phyloP scores from a whole-genome alignment of 2,329 filamentous ascomycete species.

The Pseudogymnoascus sp. region DNA sequence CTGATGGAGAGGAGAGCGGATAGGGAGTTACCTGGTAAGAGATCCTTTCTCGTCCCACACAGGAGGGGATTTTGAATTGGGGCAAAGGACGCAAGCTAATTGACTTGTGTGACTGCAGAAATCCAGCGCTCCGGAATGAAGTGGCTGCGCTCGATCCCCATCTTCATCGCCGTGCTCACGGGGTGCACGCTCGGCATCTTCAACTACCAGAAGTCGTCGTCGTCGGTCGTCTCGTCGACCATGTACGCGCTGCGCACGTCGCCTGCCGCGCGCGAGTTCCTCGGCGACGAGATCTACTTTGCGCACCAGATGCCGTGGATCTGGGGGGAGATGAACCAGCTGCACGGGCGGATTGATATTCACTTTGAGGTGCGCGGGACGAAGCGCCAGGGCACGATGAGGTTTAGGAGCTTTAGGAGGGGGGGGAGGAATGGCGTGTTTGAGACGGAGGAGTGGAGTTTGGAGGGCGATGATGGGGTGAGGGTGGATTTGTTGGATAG shows the following conservation, averaged over 20 bases:
- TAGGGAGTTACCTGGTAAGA: constrained; percentile 55
- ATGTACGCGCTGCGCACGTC: constrained; percentile 87
- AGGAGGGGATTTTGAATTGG: not conserved
- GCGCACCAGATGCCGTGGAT: constrained; percentile 74
- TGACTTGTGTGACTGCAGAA: constrained; percentile 18
- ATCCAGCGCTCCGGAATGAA: constrained; percentile 30
- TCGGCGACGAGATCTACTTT: constrained; percentile 86
- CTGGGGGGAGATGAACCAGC: constrained; percentile 79
- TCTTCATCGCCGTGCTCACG: constrained; percentile 67
- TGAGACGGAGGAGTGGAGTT: constrained; percentile 82
- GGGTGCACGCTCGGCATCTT: constrained; percentile 78
- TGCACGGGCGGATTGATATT: constrained; percentile 86
- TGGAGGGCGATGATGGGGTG: constrained; percentile 54
- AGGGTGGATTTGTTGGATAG: constrained; percentile 66
- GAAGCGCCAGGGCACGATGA: constrained; percentile 60
- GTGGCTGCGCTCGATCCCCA: constrained; percentile 66
- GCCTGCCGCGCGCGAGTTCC: constrained; percentile 58
- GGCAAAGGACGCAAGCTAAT: not conserved
- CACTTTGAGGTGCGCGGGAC: constrained; percentile 78
- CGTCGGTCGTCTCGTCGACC: constrained; percentile 74
- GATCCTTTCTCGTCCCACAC: not conserved
- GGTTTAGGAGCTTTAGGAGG: constrained; percentile 67
- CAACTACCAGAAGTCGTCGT: constrained; percentile 97
- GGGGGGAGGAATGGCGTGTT: constrained; percentile 56
- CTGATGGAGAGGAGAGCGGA: constrained; percentile 57